Percentiles rank a stretch among this genome's conserved stretches.
These are phyloP conservation scores for Monosporozyma solicola DNA, from an alignment of 805 yeast genomes.

Conservation along the genomic window DNA sequence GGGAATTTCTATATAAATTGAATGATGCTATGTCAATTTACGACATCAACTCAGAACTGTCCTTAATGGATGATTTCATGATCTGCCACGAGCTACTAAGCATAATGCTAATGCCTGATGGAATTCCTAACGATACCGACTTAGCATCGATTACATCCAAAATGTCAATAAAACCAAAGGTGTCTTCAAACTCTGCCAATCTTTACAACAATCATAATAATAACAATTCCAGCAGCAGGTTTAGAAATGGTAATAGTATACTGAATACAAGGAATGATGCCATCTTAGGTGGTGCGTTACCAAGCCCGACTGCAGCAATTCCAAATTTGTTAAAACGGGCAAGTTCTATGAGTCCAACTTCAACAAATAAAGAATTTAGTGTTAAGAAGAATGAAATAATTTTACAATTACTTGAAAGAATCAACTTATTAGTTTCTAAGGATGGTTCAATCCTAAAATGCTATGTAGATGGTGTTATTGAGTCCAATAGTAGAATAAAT, in stretches of 20 bases:
- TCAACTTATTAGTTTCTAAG: constrained; percentile 59
- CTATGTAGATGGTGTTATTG: constrained; percentile 67
- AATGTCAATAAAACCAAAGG: constrained; percentile 18
- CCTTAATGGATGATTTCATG: constrained; percentile 57
- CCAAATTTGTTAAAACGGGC: constrained; percentile 1
- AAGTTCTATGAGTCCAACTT: neutral
- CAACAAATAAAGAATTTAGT: neutral
- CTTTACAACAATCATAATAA: neutral
- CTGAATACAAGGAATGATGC: neutral
- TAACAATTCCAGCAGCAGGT: neutral
- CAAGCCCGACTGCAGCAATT: constrained; percentile 18
- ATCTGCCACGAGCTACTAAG: constrained; percentile 69
- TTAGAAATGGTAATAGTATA: neutral
- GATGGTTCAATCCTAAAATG: constrained; percentile 57
- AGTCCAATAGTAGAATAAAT: constrained; percentile 59
- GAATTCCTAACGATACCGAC: constrained; percentile 24
- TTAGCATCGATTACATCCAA: constrained; percentile 16
- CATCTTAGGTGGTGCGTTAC: neutral
- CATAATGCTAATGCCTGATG: constrained; percentile 40
- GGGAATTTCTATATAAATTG: constrained; percentile 68
- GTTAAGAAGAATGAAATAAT: constrained; percentile 66
- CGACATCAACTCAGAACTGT: constrained; percentile 33
- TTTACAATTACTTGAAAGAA: constrained; percentile 65
- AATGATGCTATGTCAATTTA: constrained; percentile 43
- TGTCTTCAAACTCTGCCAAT: neutral